These are phyloP conservation scores for Pezicula rhizophila DNA, from an alignment of 2,329 filamentous ascomycete genomes.

Conservation along the genomic window DNA sequence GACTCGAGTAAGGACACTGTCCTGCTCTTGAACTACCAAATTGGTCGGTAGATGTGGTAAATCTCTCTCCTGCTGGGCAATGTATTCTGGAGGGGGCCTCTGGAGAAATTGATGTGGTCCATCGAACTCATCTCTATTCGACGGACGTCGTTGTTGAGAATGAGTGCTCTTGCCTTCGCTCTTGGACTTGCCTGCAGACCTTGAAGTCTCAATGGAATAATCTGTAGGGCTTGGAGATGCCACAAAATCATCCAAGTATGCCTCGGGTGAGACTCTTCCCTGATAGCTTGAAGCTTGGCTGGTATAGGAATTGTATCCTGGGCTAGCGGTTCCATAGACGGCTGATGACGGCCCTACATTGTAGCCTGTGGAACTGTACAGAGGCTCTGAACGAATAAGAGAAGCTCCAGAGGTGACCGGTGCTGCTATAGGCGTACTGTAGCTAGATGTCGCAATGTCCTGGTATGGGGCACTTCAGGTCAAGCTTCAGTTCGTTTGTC, in stretches of 20 bases:
- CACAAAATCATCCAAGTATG: conserved; percentile 34
- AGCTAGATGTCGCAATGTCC: conserved; percentile 18
- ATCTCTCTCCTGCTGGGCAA: conserved; percentile 73
- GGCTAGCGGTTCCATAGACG: conserved; percentile 24
- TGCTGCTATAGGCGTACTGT: conserved; percentile 19
- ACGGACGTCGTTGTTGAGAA: conserved; percentile 58
- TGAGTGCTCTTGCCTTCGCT: conserved; percentile 39
- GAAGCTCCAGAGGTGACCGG: conserved; percentile 13
- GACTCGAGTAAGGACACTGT: conserved; percentile 71
- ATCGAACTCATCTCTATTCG: conserved; percentile 84
- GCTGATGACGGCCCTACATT: conserved; percentile 20
- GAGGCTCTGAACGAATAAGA: conserved; percentile 19
- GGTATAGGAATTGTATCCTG: conserved; percentile 23
- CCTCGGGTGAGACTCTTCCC: conserved; percentile 27
- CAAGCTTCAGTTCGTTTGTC: conserved; percentile 21
- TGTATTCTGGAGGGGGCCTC: conserved; percentile 62
- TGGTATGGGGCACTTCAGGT: conserved; percentile 23
- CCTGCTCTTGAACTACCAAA: conserved; percentile 77
- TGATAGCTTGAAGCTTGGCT: conserved; percentile 23
- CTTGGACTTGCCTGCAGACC: conserved; percentile 39
- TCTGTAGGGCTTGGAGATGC: conserved; percentile 55
- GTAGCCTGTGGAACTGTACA: conserved; percentile 25
- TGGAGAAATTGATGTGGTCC: conserved; percentile 79
- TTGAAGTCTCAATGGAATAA: conserved; percentile 48
- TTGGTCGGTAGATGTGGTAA: conserved; percentile 78